These are phyloP conservation scores for Cylindrodendrum hubeiense DNA, from an alignment of 2,329 filamentous ascomycete species.

Conservation along the genomic window DNA sequence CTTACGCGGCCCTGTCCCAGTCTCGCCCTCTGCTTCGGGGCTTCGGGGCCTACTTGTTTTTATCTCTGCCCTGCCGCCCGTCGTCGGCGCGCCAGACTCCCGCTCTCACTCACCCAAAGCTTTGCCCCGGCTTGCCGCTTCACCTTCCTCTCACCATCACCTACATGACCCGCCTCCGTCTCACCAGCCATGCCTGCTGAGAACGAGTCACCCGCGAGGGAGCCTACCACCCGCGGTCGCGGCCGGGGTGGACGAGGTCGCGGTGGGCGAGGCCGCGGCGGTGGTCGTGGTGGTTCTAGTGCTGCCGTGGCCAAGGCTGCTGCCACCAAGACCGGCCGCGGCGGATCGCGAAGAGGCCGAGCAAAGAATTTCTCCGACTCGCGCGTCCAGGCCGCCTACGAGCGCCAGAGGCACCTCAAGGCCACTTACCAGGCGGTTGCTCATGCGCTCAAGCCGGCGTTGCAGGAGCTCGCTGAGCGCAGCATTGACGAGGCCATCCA, in stretches of 20 bases:
- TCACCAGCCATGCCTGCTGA: conserved; percentile 52
- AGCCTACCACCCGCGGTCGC: conserved; percentile 52
- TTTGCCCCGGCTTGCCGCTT: conserved; percentile 32
- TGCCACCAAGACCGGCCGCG: conserved; percentile 52
- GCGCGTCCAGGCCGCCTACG: conserved; percentile 68
- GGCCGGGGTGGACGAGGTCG: conserved; percentile 49
- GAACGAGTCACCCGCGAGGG: conserved; percentile 53
- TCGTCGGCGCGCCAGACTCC: conserved; percentile 20
- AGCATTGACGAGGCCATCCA: conserved; percentile 68
- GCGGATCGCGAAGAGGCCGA: conserved; percentile 60
- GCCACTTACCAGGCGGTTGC: conserved; percentile 73
- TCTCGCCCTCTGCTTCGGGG: conserved; percentile 8
- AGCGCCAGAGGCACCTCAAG: conserved; percentile 76
- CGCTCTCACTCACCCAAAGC: conserved; percentile 31
- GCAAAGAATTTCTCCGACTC: conserved; percentile 68
- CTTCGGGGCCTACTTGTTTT: conserved; percentile 14
- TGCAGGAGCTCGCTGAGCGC: conserved; percentile 74
- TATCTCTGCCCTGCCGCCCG: conserved; percentile 9
- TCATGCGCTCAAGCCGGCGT: conserved; percentile 71
- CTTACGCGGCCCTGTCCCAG: conserved; percentile 10
- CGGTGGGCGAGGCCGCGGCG: conserved; percentile 49
- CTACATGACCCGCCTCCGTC: conserved; percentile 49
- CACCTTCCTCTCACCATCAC: conserved; percentile 19
- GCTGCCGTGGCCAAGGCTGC: conserved; percentile 50
- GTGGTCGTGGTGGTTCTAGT: conserved; percentile 45